These are phyloP conservation scores for Aschersonia sp. DNA, from an alignment of 2,329 filamentous ascomycete species.

Conservation along the genomic window DNA sequence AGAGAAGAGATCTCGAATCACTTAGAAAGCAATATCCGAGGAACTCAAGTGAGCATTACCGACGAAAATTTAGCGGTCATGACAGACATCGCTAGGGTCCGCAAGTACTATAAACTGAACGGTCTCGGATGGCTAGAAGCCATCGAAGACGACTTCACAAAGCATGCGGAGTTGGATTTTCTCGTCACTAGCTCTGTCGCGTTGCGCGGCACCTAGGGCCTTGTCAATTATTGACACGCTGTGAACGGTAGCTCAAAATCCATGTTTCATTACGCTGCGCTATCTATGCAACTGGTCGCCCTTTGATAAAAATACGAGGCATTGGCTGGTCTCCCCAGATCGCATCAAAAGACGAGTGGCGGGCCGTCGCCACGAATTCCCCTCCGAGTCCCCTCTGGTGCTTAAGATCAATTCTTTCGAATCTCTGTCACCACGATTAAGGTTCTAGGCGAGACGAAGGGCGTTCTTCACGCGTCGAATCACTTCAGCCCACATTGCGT, in stretches of 20 bases:
- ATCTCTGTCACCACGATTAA: no score
- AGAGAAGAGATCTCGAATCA: constrained; percentile 41
- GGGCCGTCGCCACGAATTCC: no score
- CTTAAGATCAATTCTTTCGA: no score
- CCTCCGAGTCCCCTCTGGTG: no score
- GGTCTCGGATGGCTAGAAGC: constrained; percentile 35
- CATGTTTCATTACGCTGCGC: no score
- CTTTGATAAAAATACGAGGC: no score
- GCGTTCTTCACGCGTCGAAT: constrained; percentile 34
- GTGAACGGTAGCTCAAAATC: no score
- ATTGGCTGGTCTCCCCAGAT: no score
- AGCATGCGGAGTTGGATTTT: constrained; percentile 46
- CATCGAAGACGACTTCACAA: constrained; percentile 26
- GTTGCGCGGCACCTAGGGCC: constrained; percentile 20
- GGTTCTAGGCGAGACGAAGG: constrained; percentile 10
- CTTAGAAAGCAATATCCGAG: constrained; percentile 46
- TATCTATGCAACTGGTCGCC: no score
- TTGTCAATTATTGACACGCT: no score
- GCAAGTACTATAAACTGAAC: constrained; percentile 79
- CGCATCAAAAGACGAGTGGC: no score
- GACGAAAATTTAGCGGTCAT: constrained; percentile 45
- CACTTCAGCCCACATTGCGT: constrained; percentile 49
- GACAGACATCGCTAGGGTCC: constrained; percentile 54
- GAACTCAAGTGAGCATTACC: constrained; percentile 40
- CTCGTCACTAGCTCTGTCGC: constrained; percentile 67